These are phyloP conservation scores for Phytopythium boreale DNA, from an alignment of 352 stramenopile genomes.

Conservation along the genomic window DNA sequence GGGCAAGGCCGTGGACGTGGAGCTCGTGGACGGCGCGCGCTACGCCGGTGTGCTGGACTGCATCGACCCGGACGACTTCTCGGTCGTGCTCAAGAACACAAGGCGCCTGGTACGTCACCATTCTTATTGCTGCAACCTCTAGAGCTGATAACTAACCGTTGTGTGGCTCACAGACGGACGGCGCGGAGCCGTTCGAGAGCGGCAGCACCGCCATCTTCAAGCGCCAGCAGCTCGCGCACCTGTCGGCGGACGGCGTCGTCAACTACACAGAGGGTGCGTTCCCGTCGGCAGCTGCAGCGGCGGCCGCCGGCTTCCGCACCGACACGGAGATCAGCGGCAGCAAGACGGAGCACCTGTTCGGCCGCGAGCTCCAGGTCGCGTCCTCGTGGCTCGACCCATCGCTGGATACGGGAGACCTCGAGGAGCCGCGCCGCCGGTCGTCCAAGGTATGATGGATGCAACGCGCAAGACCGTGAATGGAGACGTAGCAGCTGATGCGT, in stretches of 20 bases:
- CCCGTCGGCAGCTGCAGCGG: conserved; percentile 17
- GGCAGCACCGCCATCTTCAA: conserved; percentile 80
- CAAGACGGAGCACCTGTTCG: conserved; percentile 63
- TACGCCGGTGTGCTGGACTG: conserved; percentile 77
- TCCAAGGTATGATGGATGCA: conserved; percentile 31
- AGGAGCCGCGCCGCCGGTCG: conserved; percentile 42
- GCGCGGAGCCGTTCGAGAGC: conserved; percentile 52
- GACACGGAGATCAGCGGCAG: conserved; percentile 90
- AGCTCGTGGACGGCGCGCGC: conserved; percentile 53
- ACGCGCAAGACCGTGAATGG: neutral
- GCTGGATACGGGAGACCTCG: conserved; percentile 71
- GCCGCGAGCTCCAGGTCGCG: conserved; percentile 60
- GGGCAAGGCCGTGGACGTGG: conserved; percentile 70
- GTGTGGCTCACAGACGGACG: too few species aligned
- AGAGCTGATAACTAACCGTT: neutral
- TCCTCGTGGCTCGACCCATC: conserved; percentile 81
- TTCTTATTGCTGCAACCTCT: neutral
- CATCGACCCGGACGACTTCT: conserved; percentile 83
- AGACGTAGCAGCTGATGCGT: neutral
- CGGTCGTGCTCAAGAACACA: conserved; percentile 76
- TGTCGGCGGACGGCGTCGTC: conserved; percentile 52
- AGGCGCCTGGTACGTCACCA: conserved; percentile 29
- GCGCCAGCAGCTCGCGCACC: conserved; percentile 56
- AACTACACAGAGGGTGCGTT: conserved; percentile 58
- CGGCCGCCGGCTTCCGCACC: conserved; percentile 54